phyloP scores from a whole-genome alignment of 306 rosid genomes.

The Rosa chinensis region DNA sequence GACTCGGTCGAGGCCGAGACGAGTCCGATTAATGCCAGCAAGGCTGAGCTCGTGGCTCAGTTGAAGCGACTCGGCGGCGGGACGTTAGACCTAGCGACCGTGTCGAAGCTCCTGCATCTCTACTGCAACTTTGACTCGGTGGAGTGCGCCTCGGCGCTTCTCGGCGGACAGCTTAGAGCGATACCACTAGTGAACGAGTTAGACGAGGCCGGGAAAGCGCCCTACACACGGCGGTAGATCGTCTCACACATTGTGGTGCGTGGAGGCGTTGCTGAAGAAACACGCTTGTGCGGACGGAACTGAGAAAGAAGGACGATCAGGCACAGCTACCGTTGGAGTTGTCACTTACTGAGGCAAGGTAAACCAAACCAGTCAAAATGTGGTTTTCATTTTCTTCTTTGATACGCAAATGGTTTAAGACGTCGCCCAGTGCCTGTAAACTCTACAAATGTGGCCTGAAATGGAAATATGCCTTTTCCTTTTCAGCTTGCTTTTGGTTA shows the following conservation, averaged over 20 bases:
- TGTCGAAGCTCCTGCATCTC: constrained; percentile 37
- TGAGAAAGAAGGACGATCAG: constrained; percentile 35
- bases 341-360: constrained; percentile 41
- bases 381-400: constrained; percentile 25
- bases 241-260: constrained; percentile 37
- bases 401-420: constrained; percentile 19
- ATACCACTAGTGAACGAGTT: constrained; percentile 34
- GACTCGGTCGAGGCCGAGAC: constrained; percentile 14
- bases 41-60: constrained; percentile 18
- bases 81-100: constrained; percentile 23
- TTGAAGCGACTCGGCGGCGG: constrained; percentile 18
- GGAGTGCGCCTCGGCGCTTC: constrained; percentile 34
- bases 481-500: neutral
- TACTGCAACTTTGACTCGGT: constrained; percentile 42
- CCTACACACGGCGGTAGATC: constrained; percentile 46
- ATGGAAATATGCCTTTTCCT: constrained; percentile 11
- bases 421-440: neutral
- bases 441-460: constrained; percentile 15
- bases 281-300: constrained; percentile 46
- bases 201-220: constrained; percentile 28
- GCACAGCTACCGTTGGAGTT: constrained; percentile 40
- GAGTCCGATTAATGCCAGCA: constrained; percentile 18
- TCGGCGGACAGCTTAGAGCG: constrained; percentile 34
- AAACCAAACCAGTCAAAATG: constrained; percentile 4
- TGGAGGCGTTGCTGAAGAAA: constrained; percentile 36